Conservation (phyloP, 495 filamentous ascomycete species). For the Chaetomium tenue region DNA sequence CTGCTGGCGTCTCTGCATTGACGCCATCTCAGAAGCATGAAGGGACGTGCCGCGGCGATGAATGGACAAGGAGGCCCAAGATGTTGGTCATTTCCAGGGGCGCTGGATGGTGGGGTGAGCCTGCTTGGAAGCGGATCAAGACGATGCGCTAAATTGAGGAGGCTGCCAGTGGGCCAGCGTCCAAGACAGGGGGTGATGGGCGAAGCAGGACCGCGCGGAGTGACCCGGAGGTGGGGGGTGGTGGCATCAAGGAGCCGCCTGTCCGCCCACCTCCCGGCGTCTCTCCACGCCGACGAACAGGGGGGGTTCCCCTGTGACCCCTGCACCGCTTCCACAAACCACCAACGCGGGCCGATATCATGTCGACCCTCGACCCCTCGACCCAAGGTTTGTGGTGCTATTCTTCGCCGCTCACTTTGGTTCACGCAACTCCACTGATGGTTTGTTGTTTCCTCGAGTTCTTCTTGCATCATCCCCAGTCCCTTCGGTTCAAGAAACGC, state of each 20-base stretch:
- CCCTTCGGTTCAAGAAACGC: not conserved
- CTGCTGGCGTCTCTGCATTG: conserved; percentile 10
- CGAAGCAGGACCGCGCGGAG: conserved; percentile 3
- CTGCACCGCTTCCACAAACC: not conserved
- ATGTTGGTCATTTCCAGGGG: conserved; percentile 14
- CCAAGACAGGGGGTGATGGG: not conserved
- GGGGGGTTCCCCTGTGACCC: not conserved
- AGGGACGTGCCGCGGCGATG: conserved; percentile 8
- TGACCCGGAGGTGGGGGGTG: not conserved
- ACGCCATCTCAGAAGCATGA: conserved; percentile 6
- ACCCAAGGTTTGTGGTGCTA: conserved; percentile 9
- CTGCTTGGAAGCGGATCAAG: conserved; percentile 4
- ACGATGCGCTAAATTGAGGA: conserved; percentile 11
- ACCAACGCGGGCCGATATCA: conserved; percentile 1
- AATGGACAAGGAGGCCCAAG: not conserved
- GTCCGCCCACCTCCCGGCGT: conserved; percentile 10
- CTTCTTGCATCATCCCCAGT: conserved; percentile 3
- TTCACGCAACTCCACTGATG: not conserved
- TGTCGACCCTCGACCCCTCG: not conserved
- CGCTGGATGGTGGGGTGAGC: conserved; percentile 7
- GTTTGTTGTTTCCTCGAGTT: conserved; percentile 4
- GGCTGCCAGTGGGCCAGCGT: conserved; percentile 9
- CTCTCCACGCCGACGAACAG: not conserved
- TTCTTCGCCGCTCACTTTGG: not conserved
- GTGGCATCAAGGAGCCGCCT: conserved; percentile 17